phyloP scores from a whole-genome alignment of 2,329 filamentous ascomycete genomes.

The Ophiocordyceps camponoti-floridani region DNA sequence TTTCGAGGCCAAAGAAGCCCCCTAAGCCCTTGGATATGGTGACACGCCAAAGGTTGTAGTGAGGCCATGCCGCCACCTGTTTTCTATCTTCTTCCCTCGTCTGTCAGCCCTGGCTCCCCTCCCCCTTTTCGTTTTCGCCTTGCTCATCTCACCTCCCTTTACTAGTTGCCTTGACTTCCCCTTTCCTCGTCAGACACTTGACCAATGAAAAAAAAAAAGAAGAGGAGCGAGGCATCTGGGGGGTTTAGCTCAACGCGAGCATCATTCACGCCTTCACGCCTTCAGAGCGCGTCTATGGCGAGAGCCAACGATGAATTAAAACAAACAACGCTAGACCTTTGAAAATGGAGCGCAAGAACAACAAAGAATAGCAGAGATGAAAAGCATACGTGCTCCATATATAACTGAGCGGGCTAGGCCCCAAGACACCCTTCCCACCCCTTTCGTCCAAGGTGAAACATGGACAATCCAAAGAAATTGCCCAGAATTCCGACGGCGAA shows the following conservation, averaged over 20 bases:
- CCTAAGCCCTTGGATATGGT: neutral
- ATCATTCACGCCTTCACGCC: no score
- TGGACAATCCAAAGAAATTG: neutral
- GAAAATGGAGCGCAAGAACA: neutral
- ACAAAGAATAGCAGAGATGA: neutral
- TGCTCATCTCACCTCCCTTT: no score
- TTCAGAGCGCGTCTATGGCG: no score
- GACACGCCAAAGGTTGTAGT: neutral
- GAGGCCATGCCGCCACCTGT: neutral
- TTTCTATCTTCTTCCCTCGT: neutral
- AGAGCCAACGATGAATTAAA: no score
- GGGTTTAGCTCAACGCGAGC: no score
- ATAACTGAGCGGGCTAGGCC: neutral
- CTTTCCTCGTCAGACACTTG: no score
- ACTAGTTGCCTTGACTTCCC: no score
- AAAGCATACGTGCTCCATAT: neutral
- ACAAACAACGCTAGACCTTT: neutral
- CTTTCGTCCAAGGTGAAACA: neutral
- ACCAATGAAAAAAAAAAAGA: neutral
- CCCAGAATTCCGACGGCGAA: neutral
- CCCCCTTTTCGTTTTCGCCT: neutral
- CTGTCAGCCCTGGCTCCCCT: no score
- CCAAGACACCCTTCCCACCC: neutral
- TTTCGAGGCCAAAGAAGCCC: conserved; percentile 1
- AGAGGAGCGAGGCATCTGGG: neutral